Evolutionary conservation across 148 eudicot genomes (phyloP), one percentile per base, ranked within the genome.

Genomic region (Silene latifolia): DNA sequence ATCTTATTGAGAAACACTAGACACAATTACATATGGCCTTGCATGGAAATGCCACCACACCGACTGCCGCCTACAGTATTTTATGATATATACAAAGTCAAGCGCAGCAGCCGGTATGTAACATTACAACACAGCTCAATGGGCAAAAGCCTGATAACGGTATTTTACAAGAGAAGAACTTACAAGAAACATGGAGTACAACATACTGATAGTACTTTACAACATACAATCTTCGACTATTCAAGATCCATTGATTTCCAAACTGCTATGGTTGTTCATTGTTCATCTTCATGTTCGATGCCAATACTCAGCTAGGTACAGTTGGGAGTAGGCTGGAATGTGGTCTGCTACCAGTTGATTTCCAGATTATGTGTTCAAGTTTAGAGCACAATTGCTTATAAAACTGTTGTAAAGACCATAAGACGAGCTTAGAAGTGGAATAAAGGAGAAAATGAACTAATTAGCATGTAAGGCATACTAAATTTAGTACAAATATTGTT

Each of bases 291-390:
- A 71, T 12, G 47, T 23, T 4, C 62, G 57, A 20, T 9, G 15
- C 15, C 51, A 76, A 66, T n/a, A 67, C 79, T 88, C 87, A 85
- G 75, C 76, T 79, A 72, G 87, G 79, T 76, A 76, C 67, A 61
- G 84, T 84, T 62, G 74, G 84, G 20, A 78, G 83, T 75, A 89
- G 83, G 78, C 79, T 65, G 72, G 84, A 24, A 73, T 63, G 77
- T 18, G 75, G 54, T 69, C 61, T 69, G 25, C 83, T 84, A 13
- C 86, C 91, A 64, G 80, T 80, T 10, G 99, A 88, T 80, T 81
- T 90, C 97, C 92, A 96, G 72, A 92, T 92, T 53, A 96, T 84
- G 68, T 86, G 85, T 60, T 92, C 93, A 56, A 96, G 80, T 69
- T 82, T 89, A 46, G 83, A 79, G 69, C 90, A 90, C 56, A 96